phyloP scores from a whole-genome alignment of 495 filamentous ascomycete genomes.

The Tuber microsphaerosporum region DNA sequence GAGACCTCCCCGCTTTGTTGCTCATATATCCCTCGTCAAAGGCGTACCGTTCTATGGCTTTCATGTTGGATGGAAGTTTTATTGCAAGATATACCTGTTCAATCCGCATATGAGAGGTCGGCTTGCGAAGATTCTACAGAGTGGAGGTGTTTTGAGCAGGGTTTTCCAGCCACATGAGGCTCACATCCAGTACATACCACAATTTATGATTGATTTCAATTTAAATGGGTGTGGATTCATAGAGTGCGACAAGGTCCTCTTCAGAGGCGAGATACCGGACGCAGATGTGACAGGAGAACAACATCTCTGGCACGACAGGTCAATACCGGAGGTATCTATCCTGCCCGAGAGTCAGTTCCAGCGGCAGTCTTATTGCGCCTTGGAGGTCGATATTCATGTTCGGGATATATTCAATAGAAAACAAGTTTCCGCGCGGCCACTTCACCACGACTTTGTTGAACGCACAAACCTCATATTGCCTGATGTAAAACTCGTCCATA shows the following conservation, averaged over 20 bases:
- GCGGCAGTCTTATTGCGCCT: conserved; percentile 74
- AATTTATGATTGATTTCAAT: conserved; percentile 98
- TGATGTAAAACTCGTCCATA: conserved; percentile 69
- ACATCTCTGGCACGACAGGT: conserved; percentile 74
- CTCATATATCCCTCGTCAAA: conserved; percentile 83
- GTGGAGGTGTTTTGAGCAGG: conserved; percentile 75
- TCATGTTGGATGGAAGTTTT: conserved; percentile 83
- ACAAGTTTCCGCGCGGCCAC: conserved; percentile 60
- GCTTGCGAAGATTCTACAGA: conserved; percentile 73
- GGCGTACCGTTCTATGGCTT: conserved; percentile 93
- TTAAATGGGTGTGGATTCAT: conserved; percentile 89
- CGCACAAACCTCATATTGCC: conserved; percentile 54
- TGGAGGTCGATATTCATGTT: conserved; percentile 83
- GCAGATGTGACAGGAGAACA: conserved; percentile 52
- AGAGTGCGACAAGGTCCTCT: conserved; percentile 58
- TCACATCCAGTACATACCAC: conserved; percentile 80
- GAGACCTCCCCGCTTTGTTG: conserved; percentile 61
- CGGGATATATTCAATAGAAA: conserved; percentile 80
- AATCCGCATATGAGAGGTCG: conserved; percentile 76
- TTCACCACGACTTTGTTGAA: conserved; percentile 88
- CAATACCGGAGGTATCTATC: conserved; percentile 50
- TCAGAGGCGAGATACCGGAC: conserved; percentile 69
- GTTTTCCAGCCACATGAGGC: conserved; percentile 86
- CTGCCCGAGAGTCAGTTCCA: conserved; percentile 58
- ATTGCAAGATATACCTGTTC: conserved; percentile 87